Base-by-base conservation (phyloP, 805 yeast species). In the Pichia membranifaciens region DNA sequence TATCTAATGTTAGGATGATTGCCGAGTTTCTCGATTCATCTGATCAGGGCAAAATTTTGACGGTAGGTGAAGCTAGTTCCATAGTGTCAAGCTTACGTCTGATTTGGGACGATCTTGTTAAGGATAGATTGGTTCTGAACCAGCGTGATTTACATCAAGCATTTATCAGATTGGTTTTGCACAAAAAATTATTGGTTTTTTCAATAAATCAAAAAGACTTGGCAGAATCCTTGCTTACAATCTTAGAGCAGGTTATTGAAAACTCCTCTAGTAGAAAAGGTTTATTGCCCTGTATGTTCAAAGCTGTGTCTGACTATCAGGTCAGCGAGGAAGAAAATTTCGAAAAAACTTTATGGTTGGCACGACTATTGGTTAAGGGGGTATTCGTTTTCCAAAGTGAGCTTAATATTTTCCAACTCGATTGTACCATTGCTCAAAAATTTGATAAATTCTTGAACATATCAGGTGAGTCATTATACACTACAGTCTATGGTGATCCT, bases 241-340 rank as follows among this genome's bases (percentile, higher is more conserved):
- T 78, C 44, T 70, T 77, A 2, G 41, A 54, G 13, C 71, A 76
- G 1, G 69, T 82, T 2, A 66, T 82, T 25, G 54, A 57, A 1
- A 72, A 75, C 40, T 66, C 87, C 0, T 71, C 59, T 45, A 81
- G 86, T 0, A 75, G 96, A 62, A 77, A 95, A 54, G 73, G 84
- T 2, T 65, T 89, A 7, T 63, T 87, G 21, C 90, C 96, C 0
- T 55, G 72, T 1, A 59, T 89, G 10, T 70, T 84, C 9, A 61
- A 61, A 23, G 58, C 68, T 5, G 53, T 88, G 3, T 67, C 72
- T 5, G 54, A 60, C 4, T 81, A 70, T 53, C 80, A 79, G 55
- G 39, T 62, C 1, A 48, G 52, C 0, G 54, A 65, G 44, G 49
- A 60, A 0, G 54, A 50, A 0, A 51, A 51, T 2, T 76, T 80